Percentiles rank a stretch among this genome's conserved stretches.
Evolutionary conservation across 1,284 basidiomycete species (phyloP).

Genomic region (Trametes sp.): DNA sequence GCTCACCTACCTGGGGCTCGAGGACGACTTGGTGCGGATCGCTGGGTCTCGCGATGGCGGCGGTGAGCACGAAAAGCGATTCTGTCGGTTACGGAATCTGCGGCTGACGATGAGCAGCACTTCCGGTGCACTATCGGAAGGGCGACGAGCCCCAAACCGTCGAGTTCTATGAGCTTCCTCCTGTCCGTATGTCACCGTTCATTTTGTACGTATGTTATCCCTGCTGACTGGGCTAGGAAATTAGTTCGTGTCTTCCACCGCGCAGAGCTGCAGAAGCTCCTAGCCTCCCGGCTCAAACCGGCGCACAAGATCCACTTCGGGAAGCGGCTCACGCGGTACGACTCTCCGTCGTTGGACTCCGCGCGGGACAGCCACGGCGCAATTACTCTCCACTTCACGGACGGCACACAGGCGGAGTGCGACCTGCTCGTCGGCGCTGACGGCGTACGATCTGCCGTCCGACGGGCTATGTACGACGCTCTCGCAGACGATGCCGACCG

Average conservation of each 20-base stretch:
- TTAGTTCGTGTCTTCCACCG: background rate
- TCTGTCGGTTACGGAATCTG: background rate
- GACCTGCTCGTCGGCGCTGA: constrained; percentile 57
- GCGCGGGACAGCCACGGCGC: background rate
- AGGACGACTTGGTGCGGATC: constrained; percentile 25
- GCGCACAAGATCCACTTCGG: constrained; percentile 46
- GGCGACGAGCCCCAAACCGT: background rate
- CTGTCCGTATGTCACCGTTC: background rate
- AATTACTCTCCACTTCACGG: constrained; percentile 43
- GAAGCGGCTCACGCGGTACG: constrained; percentile 47
- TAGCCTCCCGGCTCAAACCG: constrained; percentile 46
- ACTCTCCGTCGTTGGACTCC: constrained; percentile 25
- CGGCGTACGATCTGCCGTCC: constrained; percentile 56
- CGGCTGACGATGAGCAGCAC: background rate
- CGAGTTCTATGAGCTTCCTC: background rate
- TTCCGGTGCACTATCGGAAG: background rate
- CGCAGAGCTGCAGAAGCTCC: constrained; percentile 35
- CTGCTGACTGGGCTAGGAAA: too few species aligned
- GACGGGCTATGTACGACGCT: constrained; percentile 41
- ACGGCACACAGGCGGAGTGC: constrained; percentile 48
- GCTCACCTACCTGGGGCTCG: constrained; percentile 35
- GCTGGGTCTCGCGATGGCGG: background rate
- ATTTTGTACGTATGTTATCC: too few species aligned
- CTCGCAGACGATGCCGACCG: constrained; percentile 11
- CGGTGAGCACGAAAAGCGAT: constrained; percentile 23